Base-by-base conservation (phyloP, 768 basidiomycete genomes). In the button mushroom (Agaricus bisporus) region DNA sequence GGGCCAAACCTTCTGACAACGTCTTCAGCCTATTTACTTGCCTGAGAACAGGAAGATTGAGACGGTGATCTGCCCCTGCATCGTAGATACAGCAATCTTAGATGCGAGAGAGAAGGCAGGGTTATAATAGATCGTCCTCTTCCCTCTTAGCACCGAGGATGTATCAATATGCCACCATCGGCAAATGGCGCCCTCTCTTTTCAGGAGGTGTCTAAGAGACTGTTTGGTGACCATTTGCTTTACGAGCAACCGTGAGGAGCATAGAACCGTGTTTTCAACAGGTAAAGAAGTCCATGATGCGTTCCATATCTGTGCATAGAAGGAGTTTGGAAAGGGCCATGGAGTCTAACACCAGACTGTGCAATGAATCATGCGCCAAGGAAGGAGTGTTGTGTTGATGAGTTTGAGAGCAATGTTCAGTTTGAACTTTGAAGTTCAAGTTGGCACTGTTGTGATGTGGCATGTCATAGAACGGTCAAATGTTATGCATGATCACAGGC, bases 1-100 rank as follows among this genome's bases (percentile, higher is more conserved):
- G 54, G 60, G 61, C 53, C 56, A 60, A 59, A 61, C 59, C 61
- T 62, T 64, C 59, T 59, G 14, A 54, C 52, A 50, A 60, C 58
- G 36, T 20, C 59, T 60, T 61, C 49, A 57, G 58, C 58, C 57
- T 41, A 50, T 58, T 63, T 59, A 51, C 59, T 57, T 53, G 59
- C 56, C 59, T 60, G 59, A 56, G 38, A 39, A 39, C 10, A 12
- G 17, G 59, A 58, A 17, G 17, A 39, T 17, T 6, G 17, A 39
- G 38, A 15, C 17, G 6, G 58, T 63, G 64, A 68, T 66, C 63
- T 64, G 67, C 69, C 59, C 68, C 67, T 70, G 64, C 61, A 59
- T 62, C 61, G 48, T 29, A 41, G 20, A 17, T 55, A 26, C 54
- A 47, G 48, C 55, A 52, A 59, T 61, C 54, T 61, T 51, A 63